Base-by-base conservation (phyloP, 1,284 basidiomycete genomes). In the Leccinum fuscescens region DNA sequence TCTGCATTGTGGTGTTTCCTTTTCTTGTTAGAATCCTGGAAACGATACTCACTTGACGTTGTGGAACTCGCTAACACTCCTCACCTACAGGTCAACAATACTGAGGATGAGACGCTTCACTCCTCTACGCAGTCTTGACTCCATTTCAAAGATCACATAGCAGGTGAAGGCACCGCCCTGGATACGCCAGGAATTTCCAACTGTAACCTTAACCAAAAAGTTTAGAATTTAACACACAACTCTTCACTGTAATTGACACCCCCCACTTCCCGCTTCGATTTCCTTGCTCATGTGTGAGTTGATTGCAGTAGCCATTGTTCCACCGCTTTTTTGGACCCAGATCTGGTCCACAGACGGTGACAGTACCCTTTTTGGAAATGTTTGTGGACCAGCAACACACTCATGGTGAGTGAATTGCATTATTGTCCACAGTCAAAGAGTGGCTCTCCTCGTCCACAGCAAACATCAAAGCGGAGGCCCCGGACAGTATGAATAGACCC, bases 311-410 rank as follows among this genome's bases (percentile, higher is more conserved):
- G 15, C 50, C 50, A 63, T 67, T 59, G 65, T 55, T 42, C 24
- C 20, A 2, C 33, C 24, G 11, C 17, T 27, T 61, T 2, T 39
- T 46, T 62, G 24, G 50, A 56, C 17, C 56, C 11, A 35, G n/a
- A 11, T n/a, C 44, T 39, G 14, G 48, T 55, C 65, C 66, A 68
- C 58, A 53, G 12, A 68, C 58, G 50, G 12, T n/a, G 37, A n/a
- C 37, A 39, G 4, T 11, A 14, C 56, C 54, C 24, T 6, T 59
- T 58, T 14, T 37, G 42, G 55, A 2, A 20, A 20, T 46, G 22
- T 39, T 27, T 53, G 56, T 60, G 66, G 58, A 60, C 53, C 27
- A 17, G 54, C 54, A 52, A 8, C 14, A 12, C 42, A 14, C 48
- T 0, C 49, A 37, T 22, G 54, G 37, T 48, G 31, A 24, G 55